Conservation (phyloP, 2,329 filamentous ascomycete species). For the Colletotrichum musicola region DNA sequence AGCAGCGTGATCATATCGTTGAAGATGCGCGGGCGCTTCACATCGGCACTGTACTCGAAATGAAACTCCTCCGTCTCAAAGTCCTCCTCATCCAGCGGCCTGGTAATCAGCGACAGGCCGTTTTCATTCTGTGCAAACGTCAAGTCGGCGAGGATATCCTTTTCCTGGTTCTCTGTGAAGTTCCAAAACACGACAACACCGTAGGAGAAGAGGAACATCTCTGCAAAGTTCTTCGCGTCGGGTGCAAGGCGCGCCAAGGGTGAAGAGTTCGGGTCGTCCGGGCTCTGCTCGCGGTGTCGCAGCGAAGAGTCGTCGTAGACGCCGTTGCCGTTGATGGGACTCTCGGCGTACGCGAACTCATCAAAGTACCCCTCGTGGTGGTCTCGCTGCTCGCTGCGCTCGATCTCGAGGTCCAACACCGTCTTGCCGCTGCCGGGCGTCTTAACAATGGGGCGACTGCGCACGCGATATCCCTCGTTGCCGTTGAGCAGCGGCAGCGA, state of each 20-base stretch:
- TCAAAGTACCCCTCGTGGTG: conserved; percentile 94
- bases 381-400: conserved; percentile 88
- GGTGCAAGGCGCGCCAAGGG: conserved; percentile 72
- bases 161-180: conserved; percentile 95
- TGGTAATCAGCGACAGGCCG: conserved; percentile 76
- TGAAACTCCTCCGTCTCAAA: conserved; percentile 99
- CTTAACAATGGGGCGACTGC: conserved; percentile 92
- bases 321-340: conserved; percentile 47
- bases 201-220: conserved; percentile 98
- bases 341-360: conserved; percentile 70
- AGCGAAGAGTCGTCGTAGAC: conserved; percentile 46
- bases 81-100: conserved; percentile 87
- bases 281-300: conserved; percentile 42
- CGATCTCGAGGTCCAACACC: conserved; percentile 93
- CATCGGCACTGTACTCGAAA: conserved; percentile 92
- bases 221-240: conserved; percentile 84
- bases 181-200: conserved; percentile 99
- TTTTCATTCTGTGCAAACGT: conserved; percentile 84
- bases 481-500: conserved; percentile 90
- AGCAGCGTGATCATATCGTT: conserved; percentile 99
- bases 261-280: conserved; percentile 59
- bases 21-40: conserved; percentile 90
- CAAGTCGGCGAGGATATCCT: conserved; percentile 93
- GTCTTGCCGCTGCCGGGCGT: conserved; percentile 91
- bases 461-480: conserved; percentile 85